Base-by-base conservation (phyloP, 345 rosid genomes). In the Clarkia xantiana region DNA sequence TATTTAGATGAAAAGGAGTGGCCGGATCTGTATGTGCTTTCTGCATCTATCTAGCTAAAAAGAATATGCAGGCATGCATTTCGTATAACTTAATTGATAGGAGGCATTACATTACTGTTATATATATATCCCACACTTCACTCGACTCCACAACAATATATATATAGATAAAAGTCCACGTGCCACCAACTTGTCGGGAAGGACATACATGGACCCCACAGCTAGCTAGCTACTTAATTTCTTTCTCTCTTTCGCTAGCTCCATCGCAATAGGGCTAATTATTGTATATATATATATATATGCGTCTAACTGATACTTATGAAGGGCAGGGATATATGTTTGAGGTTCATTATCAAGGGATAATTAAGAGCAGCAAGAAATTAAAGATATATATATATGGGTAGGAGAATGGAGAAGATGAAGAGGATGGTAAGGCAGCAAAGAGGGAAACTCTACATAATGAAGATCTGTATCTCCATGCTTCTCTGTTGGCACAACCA, bases 401-500 rank as follows among this genome's bases (percentile, higher is more conserved):
- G 75, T 2, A 68, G 67, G 55, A 77, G 67, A 51, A 22, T 67
- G 42, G 58, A 57, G 39, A 84, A 68, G 79, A 65, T 71, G 76
- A 79, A 68, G 78, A 79, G 75, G 54, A 74, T 63, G 74, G 52
- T 64, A 70, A 78, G 70, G 69, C 88, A 77, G 63, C 75, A 67
- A 42, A 77, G 65, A 64, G 83, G 77, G 42, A 86, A 76, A 76
- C 59, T 77, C 18, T 76, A 67, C 55, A 66, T 86, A 55, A 66
- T 65, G 49, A 80, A 65, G 66, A 66, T 80, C 42, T 86, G 84
- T 67, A 67, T 78, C 62, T 62, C 69, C 29, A 71, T 78, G 93
- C 88, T 82, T 66, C 77, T 86, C 20, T 69, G 82, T 61, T 78
- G 81, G 67, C 63, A 77, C 63, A 76, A 76, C 53, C 46, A 76